Conservation (phyloP, 768 basidiomycete species). For the Russula emetica region DNA sequence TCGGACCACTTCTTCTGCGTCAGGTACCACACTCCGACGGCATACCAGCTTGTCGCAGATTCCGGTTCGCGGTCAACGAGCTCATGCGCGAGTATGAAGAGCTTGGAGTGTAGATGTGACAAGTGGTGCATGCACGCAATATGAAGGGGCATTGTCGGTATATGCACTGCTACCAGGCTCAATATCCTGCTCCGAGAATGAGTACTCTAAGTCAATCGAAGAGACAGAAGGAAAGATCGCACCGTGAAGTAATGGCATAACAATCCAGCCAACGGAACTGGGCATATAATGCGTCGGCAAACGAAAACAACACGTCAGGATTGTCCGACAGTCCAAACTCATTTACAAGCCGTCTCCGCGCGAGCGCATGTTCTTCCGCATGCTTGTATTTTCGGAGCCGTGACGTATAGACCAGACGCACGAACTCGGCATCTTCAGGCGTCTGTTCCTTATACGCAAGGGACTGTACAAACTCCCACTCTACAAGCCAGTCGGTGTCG, state of each 20-base stretch:
- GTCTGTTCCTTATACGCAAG: constrained; percentile 80
- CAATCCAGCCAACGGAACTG: constrained; percentile 94
- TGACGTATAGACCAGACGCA: constrained; percentile 87
- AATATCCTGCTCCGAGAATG: constrained; percentile 58
- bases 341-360: constrained; percentile 72
- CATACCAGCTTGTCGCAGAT: constrained; percentile 94
- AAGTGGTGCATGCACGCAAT: constrained; percentile 98
- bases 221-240: constrained; percentile 17
- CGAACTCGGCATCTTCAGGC: constrained; percentile 85
- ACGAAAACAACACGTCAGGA: constrained; percentile 85
- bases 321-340: constrained; percentile 86
- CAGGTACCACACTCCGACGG: constrained; percentile 96
- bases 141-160: constrained; percentile 86
- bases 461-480: constrained; percentile 93
- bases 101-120: constrained; percentile 81
- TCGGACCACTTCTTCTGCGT: constrained; percentile 82
- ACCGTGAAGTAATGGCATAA: constrained; percentile 82
- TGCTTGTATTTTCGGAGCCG: constrained; percentile 90
- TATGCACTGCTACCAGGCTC: constrained; percentile 77
- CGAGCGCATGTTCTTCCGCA: constrained; percentile 71
- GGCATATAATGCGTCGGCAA: constrained; percentile 85
- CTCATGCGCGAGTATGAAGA: constrained; percentile 95
- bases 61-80: constrained; percentile 93
- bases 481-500: constrained; percentile 40
- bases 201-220: not conserved